Conservation (phyloP, 768 basidiomycete species). For the Psilocybe cyanescens region DNA sequence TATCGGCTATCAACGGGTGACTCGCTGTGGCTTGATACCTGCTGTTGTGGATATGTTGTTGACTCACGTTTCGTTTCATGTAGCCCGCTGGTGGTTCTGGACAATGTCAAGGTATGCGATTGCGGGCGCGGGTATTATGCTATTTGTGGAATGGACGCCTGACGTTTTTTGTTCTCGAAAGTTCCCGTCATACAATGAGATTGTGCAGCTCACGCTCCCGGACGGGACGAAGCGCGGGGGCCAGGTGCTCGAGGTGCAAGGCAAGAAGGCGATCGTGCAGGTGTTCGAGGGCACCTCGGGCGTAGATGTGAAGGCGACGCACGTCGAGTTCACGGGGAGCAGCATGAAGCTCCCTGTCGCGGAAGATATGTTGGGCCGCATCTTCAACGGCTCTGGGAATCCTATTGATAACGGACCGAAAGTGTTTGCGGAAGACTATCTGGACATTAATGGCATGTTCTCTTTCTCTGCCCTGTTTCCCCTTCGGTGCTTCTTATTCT, state of each 20-base stretch:
- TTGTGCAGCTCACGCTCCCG: slow-evolving; percentile 92
- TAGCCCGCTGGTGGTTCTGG: slow-evolving; percentile 94
- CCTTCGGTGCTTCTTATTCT: slow-evolving; percentile 1
- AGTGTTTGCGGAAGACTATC: slow-evolving; percentile 98
- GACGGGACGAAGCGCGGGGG: slow-evolving; percentile 96
- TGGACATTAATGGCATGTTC: slow-evolving; percentile 94
- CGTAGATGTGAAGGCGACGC: slow-evolving; percentile 95
- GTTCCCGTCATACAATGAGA: slow-evolving; percentile 99
- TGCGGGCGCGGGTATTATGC: background rate
- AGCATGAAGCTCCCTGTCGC: slow-evolving; percentile 99
- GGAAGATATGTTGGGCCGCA: slow-evolving; percentile 98
- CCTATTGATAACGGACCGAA: slow-evolving; percentile 99
- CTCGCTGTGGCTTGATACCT: background rate
- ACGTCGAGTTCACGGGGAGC: slow-evolving; percentile 97
- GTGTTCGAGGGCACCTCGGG: slow-evolving; percentile 99
- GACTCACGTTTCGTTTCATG: slow-evolving; percentile 14
- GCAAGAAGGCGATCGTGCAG: slow-evolving; percentile 99
- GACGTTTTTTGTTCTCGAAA: slow-evolving; percentile 31
- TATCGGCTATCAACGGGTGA: slow-evolving; percentile 97
- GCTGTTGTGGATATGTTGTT: background rate
- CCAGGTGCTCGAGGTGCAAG: slow-evolving; percentile 97
- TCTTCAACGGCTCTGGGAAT: slow-evolving; percentile 98
- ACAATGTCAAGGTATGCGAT: slow-evolving; percentile 89
- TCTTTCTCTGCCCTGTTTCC: background rate
- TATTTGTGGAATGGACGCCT: background rate